phyloP scores from a whole-genome alignment of 2,329 filamentous ascomycete genomes.

The Hypoxylon sp. region DNA sequence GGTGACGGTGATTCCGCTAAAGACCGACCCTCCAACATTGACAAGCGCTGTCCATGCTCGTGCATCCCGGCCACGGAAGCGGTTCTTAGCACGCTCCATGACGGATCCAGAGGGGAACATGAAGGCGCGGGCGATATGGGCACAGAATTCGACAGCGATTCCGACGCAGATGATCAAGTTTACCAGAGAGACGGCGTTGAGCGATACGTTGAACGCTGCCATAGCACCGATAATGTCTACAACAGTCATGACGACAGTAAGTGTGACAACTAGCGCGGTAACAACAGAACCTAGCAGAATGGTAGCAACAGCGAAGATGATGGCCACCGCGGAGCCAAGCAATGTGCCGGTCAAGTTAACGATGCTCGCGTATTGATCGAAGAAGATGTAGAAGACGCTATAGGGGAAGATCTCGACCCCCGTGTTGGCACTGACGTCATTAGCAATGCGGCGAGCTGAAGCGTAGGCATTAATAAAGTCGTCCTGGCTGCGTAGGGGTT shows the following conservation, averaged over 20 bases:
- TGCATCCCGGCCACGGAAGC: slow-evolving; percentile 85
- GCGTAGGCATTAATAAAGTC: slow-evolving; percentile 95
- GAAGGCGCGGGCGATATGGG: slow-evolving; percentile 94
- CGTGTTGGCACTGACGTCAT: slow-evolving; percentile 78
- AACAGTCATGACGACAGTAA: slow-evolving; percentile 93
- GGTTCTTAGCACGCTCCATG: slow-evolving; percentile 82
- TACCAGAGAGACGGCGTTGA: slow-evolving; percentile 95
- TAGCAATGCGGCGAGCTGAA: slow-evolving; percentile 87
- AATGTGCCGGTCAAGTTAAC: slow-evolving; percentile 83
- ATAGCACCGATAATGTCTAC: slow-evolving; percentile 96
- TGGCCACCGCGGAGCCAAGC: slow-evolving; percentile 83
- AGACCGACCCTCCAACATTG: slow-evolving; percentile 94
- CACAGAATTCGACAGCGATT: slow-evolving; percentile 97
- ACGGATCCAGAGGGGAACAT: slow-evolving; percentile 89
- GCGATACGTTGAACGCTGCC: slow-evolving; percentile 87
- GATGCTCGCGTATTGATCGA: slow-evolving; percentile 94
- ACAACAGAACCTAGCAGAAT: slow-evolving; percentile 84
- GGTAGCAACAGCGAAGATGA: slow-evolving; percentile 85
- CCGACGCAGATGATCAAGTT: slow-evolving; percentile 98
- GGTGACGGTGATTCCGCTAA: slow-evolving; percentile 95
- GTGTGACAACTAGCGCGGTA: slow-evolving; percentile 85
- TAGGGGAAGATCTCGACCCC: slow-evolving; percentile 93
- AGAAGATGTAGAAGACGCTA: slow-evolving; percentile 98
- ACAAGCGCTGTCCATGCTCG: slow-evolving; percentile 93
- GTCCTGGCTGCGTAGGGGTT: slow-evolving; percentile 84